phyloP scores from a whole-genome alignment of 768 basidiomycete species.

The Butyriboletus loyo region DNA sequence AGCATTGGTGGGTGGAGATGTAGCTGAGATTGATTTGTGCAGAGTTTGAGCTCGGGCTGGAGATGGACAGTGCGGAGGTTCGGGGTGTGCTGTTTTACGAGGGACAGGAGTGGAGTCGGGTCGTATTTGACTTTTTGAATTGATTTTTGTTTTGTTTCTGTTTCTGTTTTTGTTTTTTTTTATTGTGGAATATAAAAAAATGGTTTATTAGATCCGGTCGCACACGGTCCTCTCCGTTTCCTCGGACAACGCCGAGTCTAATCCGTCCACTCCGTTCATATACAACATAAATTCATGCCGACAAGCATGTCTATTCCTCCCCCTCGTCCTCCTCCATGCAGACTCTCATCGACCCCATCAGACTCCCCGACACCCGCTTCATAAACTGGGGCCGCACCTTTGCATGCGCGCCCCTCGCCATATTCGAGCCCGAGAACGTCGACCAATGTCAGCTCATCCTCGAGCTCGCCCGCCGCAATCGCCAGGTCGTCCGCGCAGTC shows the following conservation, averaged over 20 bases:
- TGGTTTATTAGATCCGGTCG: not conserved
- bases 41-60: conserved; percentile 85
- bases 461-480: conserved; percentile 74
- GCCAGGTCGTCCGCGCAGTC: conserved; percentile 70
- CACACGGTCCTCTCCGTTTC: not conserved
- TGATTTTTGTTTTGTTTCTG: not conserved
- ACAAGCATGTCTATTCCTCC: not conserved
- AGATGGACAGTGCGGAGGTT: conserved; percentile 84
- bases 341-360: conserved; percentile 25
- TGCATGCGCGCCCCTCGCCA: conserved; percentile 58
- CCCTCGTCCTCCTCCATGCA: not conserved
- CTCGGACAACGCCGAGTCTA: conserved; percentile 1
- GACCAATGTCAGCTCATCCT: conserved; percentile 71
- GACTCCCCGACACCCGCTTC: conserved; percentile 45
- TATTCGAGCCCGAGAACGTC: conserved; percentile 74
- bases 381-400: conserved; percentile 88
- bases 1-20: not conserved
- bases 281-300: not conserved
- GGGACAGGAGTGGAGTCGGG: conserved; percentile 78
- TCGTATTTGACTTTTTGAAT: conserved; percentile 52
- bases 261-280: not conserved
- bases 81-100: conserved; percentile 75
- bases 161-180: not conserved
- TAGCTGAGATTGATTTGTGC: not conserved
- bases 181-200: not conserved